Evolutionary conservation across 1,284 basidiomycete species (phyloP).

Genomic region (Boletellus sp.): DNA sequence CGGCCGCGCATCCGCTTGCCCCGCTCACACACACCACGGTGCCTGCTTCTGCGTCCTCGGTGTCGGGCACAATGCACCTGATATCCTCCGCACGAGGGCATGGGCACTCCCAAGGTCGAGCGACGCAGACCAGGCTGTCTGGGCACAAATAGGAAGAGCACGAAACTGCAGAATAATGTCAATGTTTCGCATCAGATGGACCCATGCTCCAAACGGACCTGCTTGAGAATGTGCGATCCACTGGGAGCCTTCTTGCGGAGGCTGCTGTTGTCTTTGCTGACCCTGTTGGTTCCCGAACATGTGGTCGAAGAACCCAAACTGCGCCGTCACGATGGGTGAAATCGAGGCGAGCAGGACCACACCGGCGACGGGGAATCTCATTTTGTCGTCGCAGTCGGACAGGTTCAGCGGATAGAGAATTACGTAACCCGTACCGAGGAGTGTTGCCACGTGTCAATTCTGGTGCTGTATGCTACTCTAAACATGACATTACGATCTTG

Average conservation of each 20-base stretch:
- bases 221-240: slow-evolving; percentile 32
- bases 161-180: slow-evolving; percentile 39
- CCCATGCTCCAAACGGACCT: slow-evolving; percentile 20
- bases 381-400: slow-evolving; percentile 9
- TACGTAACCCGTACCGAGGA: no score
- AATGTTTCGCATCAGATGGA: neutral
- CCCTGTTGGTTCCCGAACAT: slow-evolving; percentile 35
- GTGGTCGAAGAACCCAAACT: slow-evolving; percentile 38
- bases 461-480: neutral
- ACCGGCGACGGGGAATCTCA: slow-evolving; percentile 13
- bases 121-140: slow-evolving; percentile 55
- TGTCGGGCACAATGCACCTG: slow-evolving; percentile 55
- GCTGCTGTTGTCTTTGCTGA: slow-evolving; percentile 30
- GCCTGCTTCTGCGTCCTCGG: slow-evolving; percentile 35
- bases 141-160: slow-evolving; percentile 62
- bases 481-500: slow-evolving; percentile 32
- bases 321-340: slow-evolving; percentile 27
- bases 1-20: slow-evolving; percentile 45
- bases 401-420: neutral
- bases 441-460: no score
- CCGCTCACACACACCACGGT: slow-evolving; percentile 59
- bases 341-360: slow-evolving; percentile 18
- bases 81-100: slow-evolving; percentile 59
- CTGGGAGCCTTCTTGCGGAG: slow-evolving; percentile 24
- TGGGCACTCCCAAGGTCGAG: slow-evolving; percentile 51